These are phyloP conservation scores for Dysphania ambrosioides DNA, from an alignment of 148 eudicot species.

Conservation along the genomic window DNA sequence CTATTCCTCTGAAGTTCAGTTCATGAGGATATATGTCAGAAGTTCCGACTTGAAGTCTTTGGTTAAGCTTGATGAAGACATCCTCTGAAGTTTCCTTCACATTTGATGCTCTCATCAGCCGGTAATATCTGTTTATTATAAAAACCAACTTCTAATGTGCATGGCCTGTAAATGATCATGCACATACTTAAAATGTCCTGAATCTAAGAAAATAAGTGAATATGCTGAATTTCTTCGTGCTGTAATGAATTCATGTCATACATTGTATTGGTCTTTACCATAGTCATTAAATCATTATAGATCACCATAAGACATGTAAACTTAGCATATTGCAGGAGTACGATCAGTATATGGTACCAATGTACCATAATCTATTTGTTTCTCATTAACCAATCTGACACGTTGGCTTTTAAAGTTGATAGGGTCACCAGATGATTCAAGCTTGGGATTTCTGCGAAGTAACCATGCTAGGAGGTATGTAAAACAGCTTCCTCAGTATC, in stretches of 20 bases:
- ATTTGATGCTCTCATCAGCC: constrained; percentile 14
- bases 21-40: constrained; percentile 13
- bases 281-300: too few species aligned
- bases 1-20: constrained; percentile 11
- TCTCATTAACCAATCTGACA: constrained; percentile 8
- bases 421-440: constrained; percentile 48
- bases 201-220: background rate
- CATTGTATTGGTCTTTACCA: background rate
- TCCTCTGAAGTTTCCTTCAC: constrained; percentile 15
- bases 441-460: constrained; percentile 42
- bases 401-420: constrained; percentile 26
- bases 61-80: constrained; percentile 17
- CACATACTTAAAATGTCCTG: background rate
- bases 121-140: constrained; percentile 12
- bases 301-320: background rate
- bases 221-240: background rate
- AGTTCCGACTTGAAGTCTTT: constrained; percentile 16
- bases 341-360: too few species aligned
- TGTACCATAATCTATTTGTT: background rate
- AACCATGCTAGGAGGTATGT: constrained; percentile 47
- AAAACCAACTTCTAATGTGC: background rate
- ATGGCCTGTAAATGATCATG: background rate
- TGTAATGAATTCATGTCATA: background rate
- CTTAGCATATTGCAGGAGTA: background rate
- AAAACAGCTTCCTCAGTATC: constrained; percentile 46